Percentiles rank a stretch among this genome's conserved stretches.
These are phyloP conservation scores for Cyberlindnera japonica DNA, from an alignment of 805 yeast genomes.

Conservation along the genomic window DNA sequence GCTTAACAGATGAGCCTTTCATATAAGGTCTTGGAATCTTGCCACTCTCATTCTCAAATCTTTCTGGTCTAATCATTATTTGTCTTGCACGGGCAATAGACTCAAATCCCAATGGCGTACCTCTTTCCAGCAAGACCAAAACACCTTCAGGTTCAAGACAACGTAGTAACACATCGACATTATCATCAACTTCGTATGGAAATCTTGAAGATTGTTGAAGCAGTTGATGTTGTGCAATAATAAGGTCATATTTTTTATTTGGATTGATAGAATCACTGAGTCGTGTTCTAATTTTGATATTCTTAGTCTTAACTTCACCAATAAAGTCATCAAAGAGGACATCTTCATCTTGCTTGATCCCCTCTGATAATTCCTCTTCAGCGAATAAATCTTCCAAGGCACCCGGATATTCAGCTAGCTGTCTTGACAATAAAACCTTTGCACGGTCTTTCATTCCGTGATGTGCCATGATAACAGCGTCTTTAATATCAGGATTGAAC, in stretches of 20 bases:
- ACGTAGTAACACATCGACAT: conserved; percentile 53
- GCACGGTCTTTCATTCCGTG: conserved; percentile 79
- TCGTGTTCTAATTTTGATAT: conserved; percentile 50
- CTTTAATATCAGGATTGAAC: conserved; percentile 59
- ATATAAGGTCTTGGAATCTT: conserved; percentile 70
- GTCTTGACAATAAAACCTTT: conserved; percentile 69
- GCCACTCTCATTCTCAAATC: conserved; percentile 47
- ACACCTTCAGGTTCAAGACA: conserved; percentile 76
- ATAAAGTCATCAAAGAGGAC: conserved; percentile 33
- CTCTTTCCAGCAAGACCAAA: conserved; percentile 78
- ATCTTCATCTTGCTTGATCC: conserved; percentile 24
- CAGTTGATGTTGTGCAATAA: conserved; percentile 79
- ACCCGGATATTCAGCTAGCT: conserved; percentile 44
- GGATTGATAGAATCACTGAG: conserved; percentile 49
- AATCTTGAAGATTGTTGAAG: conserved; percentile 55
- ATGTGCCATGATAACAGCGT: conserved; percentile 67
- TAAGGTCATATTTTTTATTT: conserved; percentile 63
- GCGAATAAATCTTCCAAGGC: conserved; percentile 21
- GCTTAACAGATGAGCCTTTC: conserved; percentile 41
- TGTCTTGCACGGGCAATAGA: conserved; percentile 87
- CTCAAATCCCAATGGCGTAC: conserved; percentile 88
- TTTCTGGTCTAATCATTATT: conserved; percentile 82
- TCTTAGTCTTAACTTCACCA: conserved; percentile 55
- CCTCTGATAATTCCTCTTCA: conserved; percentile 14
- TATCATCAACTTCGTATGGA: conserved; percentile 71